Evolutionary conservation across 257 asterid species (phyloP).

Genomic region (Jacaranda copaia): DNA sequence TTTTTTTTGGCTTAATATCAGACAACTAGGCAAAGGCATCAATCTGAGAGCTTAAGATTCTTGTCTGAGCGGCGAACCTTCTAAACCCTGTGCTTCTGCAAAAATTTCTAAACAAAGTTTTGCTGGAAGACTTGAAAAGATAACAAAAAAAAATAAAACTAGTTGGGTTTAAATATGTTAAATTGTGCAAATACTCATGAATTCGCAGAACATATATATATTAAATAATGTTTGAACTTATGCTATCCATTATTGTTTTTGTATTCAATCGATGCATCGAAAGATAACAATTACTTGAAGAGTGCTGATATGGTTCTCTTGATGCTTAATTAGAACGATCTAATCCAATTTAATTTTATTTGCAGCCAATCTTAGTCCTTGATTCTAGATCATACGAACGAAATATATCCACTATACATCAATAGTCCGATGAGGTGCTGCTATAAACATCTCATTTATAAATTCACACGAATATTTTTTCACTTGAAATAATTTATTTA

Average conservation of each 20-base stretch:
- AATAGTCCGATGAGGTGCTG: no score
- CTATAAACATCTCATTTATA: no score
- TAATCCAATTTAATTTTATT: no score
- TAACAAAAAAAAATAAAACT: background rate
- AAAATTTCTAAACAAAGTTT: background rate
- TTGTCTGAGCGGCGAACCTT: slow-evolving; percentile 70
- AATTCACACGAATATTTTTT: no score
- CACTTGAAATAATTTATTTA: no score
- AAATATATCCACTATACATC: no score
- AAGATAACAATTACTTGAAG: background rate
- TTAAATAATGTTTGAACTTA: background rate
- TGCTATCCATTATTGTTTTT: slow-evolving; percentile 1
- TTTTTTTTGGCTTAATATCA: slow-evolving; percentile 12
- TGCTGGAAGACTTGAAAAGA: slow-evolving; percentile 12
- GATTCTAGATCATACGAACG: no score
- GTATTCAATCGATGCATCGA: background rate
- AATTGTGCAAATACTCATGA: background rate
- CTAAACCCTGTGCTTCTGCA: slow-evolving; percentile 52
- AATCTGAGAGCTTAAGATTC: slow-evolving; percentile 64
- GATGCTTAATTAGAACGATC: no score
- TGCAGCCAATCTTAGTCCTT: no score
- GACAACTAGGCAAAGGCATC: slow-evolving; percentile 35
- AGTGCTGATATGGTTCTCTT: background rate
- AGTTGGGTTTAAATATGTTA: slow-evolving; percentile 13
- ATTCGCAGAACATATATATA: background rate